phyloP scores from a whole-genome alignment of 768 basidiomycete genomes.

The Rhodocollybia butyracea region DNA sequence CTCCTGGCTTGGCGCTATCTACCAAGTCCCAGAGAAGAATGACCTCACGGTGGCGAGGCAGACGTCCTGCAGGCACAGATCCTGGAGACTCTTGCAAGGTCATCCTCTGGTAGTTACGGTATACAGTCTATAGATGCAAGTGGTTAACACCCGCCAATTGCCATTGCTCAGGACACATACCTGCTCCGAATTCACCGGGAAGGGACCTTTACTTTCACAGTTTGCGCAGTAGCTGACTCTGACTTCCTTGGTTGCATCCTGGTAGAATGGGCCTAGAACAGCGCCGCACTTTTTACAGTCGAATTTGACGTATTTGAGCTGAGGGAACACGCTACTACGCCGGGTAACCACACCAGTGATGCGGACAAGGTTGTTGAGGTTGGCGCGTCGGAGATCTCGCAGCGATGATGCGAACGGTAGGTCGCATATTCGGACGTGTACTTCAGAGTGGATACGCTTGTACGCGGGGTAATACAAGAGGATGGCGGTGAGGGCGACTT shows the following conservation, averaged over 20 bases:
- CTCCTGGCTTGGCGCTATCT: conserved; percentile 96
- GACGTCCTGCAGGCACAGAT: conserved; percentile 94
- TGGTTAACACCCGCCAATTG: background rate
- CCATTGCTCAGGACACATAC: conserved; percentile 35
- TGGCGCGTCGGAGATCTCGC: conserved; percentile 87
- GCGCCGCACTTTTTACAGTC: conserved; percentile 94
- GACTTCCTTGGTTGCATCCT: conserved; percentile 93
- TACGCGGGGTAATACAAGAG: conserved; percentile 95
- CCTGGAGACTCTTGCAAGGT: conserved; percentile 98
- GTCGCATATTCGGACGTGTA: conserved; percentile 95
- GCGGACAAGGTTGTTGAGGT: conserved; percentile 94
- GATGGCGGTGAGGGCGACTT: conserved; percentile 91
- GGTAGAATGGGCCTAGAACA: conserved; percentile 96
- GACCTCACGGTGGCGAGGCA: conserved; percentile 96
- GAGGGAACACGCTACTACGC: conserved; percentile 96
- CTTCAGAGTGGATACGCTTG: conserved; percentile 95
- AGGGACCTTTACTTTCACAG: conserved; percentile 94
- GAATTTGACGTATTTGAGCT: conserved; percentile 98
- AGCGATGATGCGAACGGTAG: conserved; percentile 87
- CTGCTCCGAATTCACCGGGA: conserved; percentile 95
- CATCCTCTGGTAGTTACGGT: conserved; percentile 99
- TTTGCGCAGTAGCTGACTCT: conserved; percentile 92
- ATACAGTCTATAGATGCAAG: conserved; percentile 73
- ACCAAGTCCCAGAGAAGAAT: conserved; percentile 97
- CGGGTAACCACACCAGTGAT: conserved; percentile 95